Base-by-base conservation (phyloP, 2,329 filamentous ascomycete genomes). In the Cordyceps pruinosa region DNA sequence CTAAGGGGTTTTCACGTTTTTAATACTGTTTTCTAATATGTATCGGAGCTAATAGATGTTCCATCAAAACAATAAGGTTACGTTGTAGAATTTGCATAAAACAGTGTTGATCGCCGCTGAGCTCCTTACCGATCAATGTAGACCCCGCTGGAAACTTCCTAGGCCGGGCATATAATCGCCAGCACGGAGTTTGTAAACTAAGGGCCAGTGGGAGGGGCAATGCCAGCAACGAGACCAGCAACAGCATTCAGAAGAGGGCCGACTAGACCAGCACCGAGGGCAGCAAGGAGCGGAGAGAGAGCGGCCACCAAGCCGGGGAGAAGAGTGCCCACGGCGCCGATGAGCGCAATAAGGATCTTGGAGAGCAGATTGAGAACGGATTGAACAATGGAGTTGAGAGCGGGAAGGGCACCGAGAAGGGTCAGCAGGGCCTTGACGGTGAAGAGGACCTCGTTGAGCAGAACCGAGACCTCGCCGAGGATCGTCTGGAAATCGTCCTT, bases 221-320 rank as follows among this genome's bases (percentile, higher is more conserved):
- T 58, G 30, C 66, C 58, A 19, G 62, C 62, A 50, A 68, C 55
- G 48, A 69, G 60, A 34, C 55, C 61, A 45, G 59, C 56, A 35
- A 69, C 26, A 15, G 63, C 65, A n/a, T 61, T 63, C 9, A 68
- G 62, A 41, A 69, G 23, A 34, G 66, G 66, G 39, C 59, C 65
- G 10, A 69, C 50, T n/a, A 68, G 35, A 25, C 60, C 63, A 42
- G 58, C 61, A 26, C 63, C 59, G 48, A 69, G 61, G 12, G 59
- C 64, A 44, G 61, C 56, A 13, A 69, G 65, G 58, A 69, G 60
- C 59, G 67, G 66, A 42, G 50, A 54, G 15, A 69, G 66, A 28
- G 51, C 61, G 48, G 60, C 59, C 32, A 67, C 26, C 23, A 69
- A 59, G 9, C 61, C 64, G 44, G 66, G 65, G 19, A 35, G 17